Base-by-base conservation (phyloP, 2,329 filamentous ascomycete species). In the Trichoderma hamatum region DNA sequence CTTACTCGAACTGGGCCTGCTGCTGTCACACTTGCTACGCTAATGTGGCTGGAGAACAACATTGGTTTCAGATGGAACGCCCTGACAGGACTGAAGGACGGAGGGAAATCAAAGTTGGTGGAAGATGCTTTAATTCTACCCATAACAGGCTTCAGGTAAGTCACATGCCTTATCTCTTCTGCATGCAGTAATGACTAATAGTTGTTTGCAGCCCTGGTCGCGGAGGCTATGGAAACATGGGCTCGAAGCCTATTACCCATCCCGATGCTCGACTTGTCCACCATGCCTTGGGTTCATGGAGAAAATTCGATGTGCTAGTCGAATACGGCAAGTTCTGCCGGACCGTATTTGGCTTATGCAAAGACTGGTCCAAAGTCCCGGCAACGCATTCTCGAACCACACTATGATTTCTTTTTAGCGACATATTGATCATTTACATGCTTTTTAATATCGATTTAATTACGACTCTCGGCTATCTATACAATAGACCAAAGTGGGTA, bases 251-350 rank as follows among this genome's bases (percentile, higher is more conserved):
- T 5, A 66, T 73, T 63, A 71, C 60, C 24, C 67, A 74, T 49
- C 64, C 70, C 16, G 72, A 74, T 43, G 73, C 73, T 16, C 67
- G 73, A 19, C 69, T 74, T 2, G 70, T 70, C 5, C 73, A 74
- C 30, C 73, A 73, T 55, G 70, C 72, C 19, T 70, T 74, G 62
- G 73, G 73, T 6, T 74, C 73, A 21, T 74, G 73, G 73, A 70
- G 70, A 49, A 71, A 69, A 24, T 74, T 73, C 32, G 67, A 72
- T 51, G 14, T 70, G 14, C n/a, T 58, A 5, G 71, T 73, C n/a
- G 73, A 74, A 49, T 73, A 72, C 28, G 73, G 73, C 64, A 74
- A 74, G 65, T 72, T 74, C n/a, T 74, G 73, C 39, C 69, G 73
- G 13, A 74, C 73, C 4, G 51, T 71, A 9, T 72, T 74, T 21